Percentiles rank a stretch among this genome's conserved stretches.
These are phyloP conservation scores for Calvatia gigantea DNA, from an alignment of 768 basidiomycete species.

Conservation along the genomic window DNA sequence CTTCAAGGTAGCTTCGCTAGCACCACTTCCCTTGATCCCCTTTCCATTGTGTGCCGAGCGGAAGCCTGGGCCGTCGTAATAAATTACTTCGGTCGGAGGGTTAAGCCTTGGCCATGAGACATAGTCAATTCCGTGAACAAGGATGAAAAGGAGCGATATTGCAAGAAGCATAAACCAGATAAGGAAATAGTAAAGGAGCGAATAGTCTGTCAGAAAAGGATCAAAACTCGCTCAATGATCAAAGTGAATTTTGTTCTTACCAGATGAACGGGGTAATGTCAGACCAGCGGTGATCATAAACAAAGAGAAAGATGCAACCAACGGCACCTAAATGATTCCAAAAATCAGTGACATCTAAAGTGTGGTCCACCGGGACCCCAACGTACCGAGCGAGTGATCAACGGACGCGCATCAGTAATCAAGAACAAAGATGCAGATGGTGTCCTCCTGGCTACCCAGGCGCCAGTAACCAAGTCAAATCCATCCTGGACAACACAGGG, in stretches of 20 bases:
- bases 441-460: constrained; percentile 81
- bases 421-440: constrained; percentile 68
- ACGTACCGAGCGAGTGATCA: constrained; percentile 79
- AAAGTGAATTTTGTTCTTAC: constrained; percentile 38
- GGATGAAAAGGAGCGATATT: constrained; percentile 66
- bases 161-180: constrained; percentile 72
- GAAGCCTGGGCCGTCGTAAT: constrained; percentile 88
- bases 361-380: neutral
- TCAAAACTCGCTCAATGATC: constrained; percentile 1
- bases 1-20: constrained; percentile 31
- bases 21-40: constrained; percentile 47
- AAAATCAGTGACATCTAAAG: constrained; percentile 5
- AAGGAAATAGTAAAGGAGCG: constrained; percentile 79
- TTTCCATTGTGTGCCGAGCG: constrained; percentile 75
- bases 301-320: constrained; percentile 71
- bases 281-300: constrained; percentile 88
- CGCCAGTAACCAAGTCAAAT: constrained; percentile 90
- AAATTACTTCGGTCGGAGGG: constrained; percentile 78
- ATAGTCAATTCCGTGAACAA: constrained; percentile 88
- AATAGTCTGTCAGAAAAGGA: constrained; percentile 58
- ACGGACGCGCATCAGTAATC: constrained; percentile 75
- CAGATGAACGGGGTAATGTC: constrained; percentile 82
- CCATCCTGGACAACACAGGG: constrained; percentile 60
- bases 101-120: constrained; percentile 92
- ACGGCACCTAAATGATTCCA: constrained; percentile 63